A percentile compares a stretch with the other conserved stretches of the same genome.
Conservation (phyloP, 495 filamentous ascomycete genomes). For the Neurospora sp. region DNA sequence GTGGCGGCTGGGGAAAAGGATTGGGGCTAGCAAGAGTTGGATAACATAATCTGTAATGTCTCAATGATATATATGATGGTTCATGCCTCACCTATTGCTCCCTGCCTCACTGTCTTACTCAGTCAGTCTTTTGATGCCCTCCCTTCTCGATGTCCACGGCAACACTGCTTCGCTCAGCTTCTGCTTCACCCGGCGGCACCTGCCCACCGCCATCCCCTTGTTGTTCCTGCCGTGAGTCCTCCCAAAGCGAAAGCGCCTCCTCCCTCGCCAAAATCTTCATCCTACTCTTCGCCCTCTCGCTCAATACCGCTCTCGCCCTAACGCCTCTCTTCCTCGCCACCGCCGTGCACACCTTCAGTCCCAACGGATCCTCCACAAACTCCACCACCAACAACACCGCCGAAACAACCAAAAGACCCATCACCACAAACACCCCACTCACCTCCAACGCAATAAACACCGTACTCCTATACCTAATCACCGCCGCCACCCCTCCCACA, state of each 20-base stretch:
- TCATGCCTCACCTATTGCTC: not conserved
- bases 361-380: constrained; percentile 12
- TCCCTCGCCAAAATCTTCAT: not conserved
- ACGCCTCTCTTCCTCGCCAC: not conserved
- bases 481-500: constrained; percentile 4
- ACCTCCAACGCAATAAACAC: constrained; percentile 23
- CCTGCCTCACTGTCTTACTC: not conserved
- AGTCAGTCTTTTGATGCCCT: not conserved
- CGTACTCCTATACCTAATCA: constrained; percentile 15
- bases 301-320: not conserved
- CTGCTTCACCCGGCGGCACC: not conserved
- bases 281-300: not conserved
- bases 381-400: constrained; percentile 8
- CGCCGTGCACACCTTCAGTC: constrained; percentile 2
- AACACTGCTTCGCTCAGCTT: not conserved
- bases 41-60: not conserved
- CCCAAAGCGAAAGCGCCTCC: not conserved
- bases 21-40: not conserved
- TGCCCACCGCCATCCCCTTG: not conserved
- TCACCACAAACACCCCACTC: constrained; percentile 15
- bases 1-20: not conserved
- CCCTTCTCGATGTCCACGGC: not conserved
- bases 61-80: not conserved
- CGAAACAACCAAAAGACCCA: constrained; percentile 2
- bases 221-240: not conserved